Conservation (phyloP, 495 filamentous ascomycete species). For the Niebla homalea region DNA sequence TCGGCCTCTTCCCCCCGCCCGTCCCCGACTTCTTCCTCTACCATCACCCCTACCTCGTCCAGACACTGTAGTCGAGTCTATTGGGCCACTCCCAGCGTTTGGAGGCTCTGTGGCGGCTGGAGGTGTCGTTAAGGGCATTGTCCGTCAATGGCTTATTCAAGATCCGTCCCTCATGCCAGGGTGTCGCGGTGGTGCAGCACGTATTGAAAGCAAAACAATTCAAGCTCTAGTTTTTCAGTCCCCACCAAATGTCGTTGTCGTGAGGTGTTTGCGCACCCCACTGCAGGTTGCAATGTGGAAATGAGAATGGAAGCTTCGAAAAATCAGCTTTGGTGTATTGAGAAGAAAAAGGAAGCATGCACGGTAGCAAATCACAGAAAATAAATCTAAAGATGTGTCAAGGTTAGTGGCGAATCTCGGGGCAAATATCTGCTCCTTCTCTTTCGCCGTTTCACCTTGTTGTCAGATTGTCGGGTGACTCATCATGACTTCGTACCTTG, state of each 20-base stretch:
- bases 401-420: neutral
- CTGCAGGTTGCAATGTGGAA: neutral
- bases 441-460: no score
- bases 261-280: neutral
- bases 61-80: neutral
- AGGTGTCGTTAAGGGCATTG: neutral
- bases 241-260: neutral
- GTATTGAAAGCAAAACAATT: no score
- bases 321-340: conserved; percentile 3
- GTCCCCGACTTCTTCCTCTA: conserved; percentile 2
- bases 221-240: no score
- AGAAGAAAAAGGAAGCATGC: no score
- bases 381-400: neutral
- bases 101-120: conserved; percentile 7
- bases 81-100: conserved; percentile 8
- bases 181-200: no score
- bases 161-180: neutral
- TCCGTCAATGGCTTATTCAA: neutral
- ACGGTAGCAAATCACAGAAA: neutral
- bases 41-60: conserved; percentile 1
- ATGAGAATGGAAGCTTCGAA: conserved; percentile 1
- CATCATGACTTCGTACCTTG: no score
- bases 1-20: neutral
- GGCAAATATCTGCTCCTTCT: neutral
- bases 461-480: no score